Evolutionary conservation across 306 rosid genomes (phyloP).

Genomic region (Oxytropis ochrocephala): DNA sequence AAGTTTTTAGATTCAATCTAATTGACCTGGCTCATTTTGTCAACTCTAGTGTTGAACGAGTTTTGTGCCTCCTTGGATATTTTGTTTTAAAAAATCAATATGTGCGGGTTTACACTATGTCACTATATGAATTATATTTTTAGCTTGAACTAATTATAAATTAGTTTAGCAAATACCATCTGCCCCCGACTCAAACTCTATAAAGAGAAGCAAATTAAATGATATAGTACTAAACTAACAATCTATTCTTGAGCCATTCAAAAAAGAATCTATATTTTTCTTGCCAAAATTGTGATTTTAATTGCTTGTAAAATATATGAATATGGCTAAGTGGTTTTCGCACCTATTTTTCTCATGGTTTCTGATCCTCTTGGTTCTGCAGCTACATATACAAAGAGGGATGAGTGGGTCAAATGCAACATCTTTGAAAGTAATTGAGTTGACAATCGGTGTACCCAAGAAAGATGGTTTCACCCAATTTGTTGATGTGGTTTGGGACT

Average conservation of each 20-base stretch:
- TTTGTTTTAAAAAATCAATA: too few relatives aligned
- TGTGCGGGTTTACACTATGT: too few relatives aligned
- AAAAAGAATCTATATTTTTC: too few relatives aligned
- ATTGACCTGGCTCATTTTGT: too few relatives aligned
- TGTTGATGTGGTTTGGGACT: neutral
- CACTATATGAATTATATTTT: too few relatives aligned
- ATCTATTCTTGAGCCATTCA: neutral
- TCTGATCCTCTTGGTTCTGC: neutral
- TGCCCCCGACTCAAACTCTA: neutral
- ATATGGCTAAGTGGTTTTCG: neutral
- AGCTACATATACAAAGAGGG: neutral
- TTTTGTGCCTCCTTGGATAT: too few relatives aligned
- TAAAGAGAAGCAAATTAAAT: neutral
- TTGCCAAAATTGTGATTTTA: neutral
- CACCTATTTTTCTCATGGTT: neutral
- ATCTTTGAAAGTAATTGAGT: neutral
- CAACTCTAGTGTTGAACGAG: too few relatives aligned
- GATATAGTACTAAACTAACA: neutral
- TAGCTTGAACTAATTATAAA: neutral
- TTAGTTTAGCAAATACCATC: neutral
- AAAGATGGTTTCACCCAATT: constrained; percentile 31
- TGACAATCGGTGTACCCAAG: constrained; percentile 25
- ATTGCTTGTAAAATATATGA: neutral
- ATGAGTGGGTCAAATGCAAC: neutral
- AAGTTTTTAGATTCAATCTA: too few relatives aligned